A percentile compares a stretch with the other conserved stretches of the same genome.
Conservation (phyloP, 2,329 filamentous ascomycete genomes). For the Aspergillus candidus region DNA sequence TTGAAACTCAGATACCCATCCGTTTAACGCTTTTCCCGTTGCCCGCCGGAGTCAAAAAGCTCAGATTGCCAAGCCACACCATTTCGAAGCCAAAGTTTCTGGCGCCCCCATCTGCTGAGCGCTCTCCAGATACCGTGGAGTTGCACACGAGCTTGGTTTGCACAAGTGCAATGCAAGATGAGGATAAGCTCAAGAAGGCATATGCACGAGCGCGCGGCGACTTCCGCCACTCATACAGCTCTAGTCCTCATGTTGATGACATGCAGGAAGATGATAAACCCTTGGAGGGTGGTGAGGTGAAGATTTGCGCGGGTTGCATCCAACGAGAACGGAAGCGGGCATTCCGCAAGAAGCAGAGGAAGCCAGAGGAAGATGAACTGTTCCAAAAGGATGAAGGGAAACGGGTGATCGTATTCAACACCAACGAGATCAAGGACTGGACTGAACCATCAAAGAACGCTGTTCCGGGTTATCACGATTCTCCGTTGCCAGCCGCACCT, state of each 20-base stretch:
- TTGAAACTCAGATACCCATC: slow-evolving; percentile 94
- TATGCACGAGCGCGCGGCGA: slow-evolving; percentile 51
- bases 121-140: slow-evolving; percentile 68
- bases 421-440: slow-evolving; percentile 80
- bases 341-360: slow-evolving; percentile 86
- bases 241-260: slow-evolving; percentile 42
- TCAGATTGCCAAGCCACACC: slow-evolving; percentile 82
- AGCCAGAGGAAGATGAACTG: slow-evolving; percentile 82
- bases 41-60: slow-evolving; percentile 66
- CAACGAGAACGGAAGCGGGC: slow-evolving; percentile 85
- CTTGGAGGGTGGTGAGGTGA: slow-evolving; percentile 85
- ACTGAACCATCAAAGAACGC: slow-evolving; percentile 55
- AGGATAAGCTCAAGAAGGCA: slow-evolving; percentile 60
- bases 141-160: slow-evolving; percentile 79
- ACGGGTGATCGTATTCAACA: slow-evolving; percentile 87
- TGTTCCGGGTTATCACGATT: slow-evolving; percentile 39
- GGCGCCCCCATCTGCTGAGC: slow-evolving; percentile 62
- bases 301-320: slow-evolving; percentile 88
- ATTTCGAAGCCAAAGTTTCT: slow-evolving; percentile 92
- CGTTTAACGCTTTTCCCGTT: slow-evolving; percentile 71
- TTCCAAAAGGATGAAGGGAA: slow-evolving; percentile 77
- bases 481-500: slow-evolving; percentile 27
- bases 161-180: slow-evolving; percentile 81
- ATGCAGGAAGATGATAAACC: slow-evolving; percentile 65
- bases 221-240: slow-evolving; percentile 29